Base-by-base conservation (phyloP, 2,329 filamentous ascomycete species). In the Diaporthe longicolla region DNA sequence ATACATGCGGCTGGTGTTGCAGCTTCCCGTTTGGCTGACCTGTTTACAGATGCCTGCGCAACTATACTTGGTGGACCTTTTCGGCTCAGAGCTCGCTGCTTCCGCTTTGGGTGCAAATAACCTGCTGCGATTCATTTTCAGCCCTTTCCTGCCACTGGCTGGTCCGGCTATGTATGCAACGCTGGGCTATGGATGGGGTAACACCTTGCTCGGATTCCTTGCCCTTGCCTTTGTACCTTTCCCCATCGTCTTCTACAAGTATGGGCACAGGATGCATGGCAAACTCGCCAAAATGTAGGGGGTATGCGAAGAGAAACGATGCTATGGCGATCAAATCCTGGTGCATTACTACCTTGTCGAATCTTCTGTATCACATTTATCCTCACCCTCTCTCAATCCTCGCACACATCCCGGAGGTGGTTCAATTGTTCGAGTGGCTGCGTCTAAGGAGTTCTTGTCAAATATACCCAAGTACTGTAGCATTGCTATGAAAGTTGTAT, bases 101-200 rank as follows among this genome's bases (percentile, higher is more conserved):
- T 83, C 82, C 0, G 81, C 80, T 9, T 78, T 81, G 5, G 82
- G 82, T 0, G 82, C 83, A 2, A 78, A 80, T 58, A 78, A 69
- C 40, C 17, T 91, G 37, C 80, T 91, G 11, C 85, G 90, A 74
- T 89, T 87, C 0, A 76, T 89, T 7, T 90, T 91, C 72, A 89
- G 88, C 74, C 86, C 88, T 0, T 86, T 85, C 0, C 91, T 91
- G 80, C 89, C 89, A 0, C 82, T 91, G 1, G 91, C 91, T 79
- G 89, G 88, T 4, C 82, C 81, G 9, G 19, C 73, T 11, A 55
- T 74, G 69, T 74, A 71, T 24, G 19, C 21, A 11, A 35, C 48
- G 4, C 45, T 74, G 5, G 69, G 69, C 26, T 65, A 65, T 21
- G 55, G 68, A 24, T 75, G 73, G 73, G 73, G 66, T 87, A 17